phyloP scores from a whole-genome alignment of 2,329 filamentous ascomycete species.

The Botryotinia calthae region DNA sequence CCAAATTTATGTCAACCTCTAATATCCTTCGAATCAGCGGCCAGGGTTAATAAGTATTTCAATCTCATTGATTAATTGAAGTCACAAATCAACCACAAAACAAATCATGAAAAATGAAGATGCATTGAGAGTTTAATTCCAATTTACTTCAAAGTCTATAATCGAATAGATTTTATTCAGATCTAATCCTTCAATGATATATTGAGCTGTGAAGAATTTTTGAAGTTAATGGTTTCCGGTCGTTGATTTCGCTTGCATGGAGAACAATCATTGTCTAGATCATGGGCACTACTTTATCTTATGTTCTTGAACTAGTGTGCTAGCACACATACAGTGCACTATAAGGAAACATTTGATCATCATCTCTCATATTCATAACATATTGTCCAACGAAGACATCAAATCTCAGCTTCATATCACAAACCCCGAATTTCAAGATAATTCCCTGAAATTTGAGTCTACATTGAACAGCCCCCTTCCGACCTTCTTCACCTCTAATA shows the following conservation, averaged over 20 bases:
- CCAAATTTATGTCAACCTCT: neutral
- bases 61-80: neutral
- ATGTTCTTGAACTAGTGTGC: neutral
- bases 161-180: neutral
- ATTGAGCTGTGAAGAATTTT: neutral
- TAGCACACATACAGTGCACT: neutral
- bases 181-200: neutral
- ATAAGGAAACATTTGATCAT: neutral
- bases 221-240: neutral
- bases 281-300: neutral
- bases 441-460: neutral
- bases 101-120: neutral
- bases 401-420: neutral
- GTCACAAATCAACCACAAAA: neutral
- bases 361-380: neutral
- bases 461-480: too few species aligned
- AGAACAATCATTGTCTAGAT: neutral
- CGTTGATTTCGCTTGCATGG: neutral
- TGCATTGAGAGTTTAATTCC: neutral
- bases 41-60: neutral
- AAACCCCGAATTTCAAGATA: neutral
- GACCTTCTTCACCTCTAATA: neutral
- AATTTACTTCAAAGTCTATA: neutral
- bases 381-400: neutral
- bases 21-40: neutral